Evolutionary conservation across 805 yeast genomes (phyloP).

Genomic region (Kazachstania martiniae): DNA sequence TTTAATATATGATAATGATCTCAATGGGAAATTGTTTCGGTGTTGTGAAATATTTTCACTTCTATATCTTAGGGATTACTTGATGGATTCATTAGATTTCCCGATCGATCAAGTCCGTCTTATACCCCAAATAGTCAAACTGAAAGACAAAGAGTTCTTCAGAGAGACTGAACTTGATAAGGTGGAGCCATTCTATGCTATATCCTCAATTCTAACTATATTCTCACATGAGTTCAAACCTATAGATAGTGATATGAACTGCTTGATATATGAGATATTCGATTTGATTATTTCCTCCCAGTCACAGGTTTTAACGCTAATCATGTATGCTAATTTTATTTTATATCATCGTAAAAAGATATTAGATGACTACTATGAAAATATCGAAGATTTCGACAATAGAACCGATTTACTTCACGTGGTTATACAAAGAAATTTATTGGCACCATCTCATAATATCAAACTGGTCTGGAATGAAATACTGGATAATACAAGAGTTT

Average conservation of each 20-base stretch:
- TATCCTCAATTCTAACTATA: slow-evolving; percentile 69
- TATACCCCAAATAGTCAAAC: slow-evolving; percentile 49
- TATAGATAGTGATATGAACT: not conserved
- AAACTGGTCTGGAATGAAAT: not conserved
- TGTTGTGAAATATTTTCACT: slow-evolving; percentile 49
- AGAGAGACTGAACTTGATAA: slow-evolving; percentile 26
- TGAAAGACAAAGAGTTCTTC: slow-evolving; percentile 37
- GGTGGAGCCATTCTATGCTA: slow-evolving; percentile 52
- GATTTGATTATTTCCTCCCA: slow-evolving; percentile 52
- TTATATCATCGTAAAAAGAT: slow-evolving; percentile 36
- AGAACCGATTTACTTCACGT: slow-evolving; percentile 29
- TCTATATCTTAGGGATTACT: slow-evolving; percentile 67
- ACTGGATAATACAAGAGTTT: no score
- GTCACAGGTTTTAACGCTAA: slow-evolving; percentile 44
- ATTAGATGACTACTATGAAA: slow-evolving; percentile 19
- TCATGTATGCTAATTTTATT: slow-evolving; percentile 51
- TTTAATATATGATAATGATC: slow-evolving; percentile 33
- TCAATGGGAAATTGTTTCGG: slow-evolving; percentile 21
- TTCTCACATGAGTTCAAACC: slow-evolving; percentile 59
- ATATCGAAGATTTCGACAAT: slow-evolving; percentile 21
- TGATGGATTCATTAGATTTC: slow-evolving; percentile 60
- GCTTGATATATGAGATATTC: slow-evolving; percentile 48
- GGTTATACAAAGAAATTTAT: slow-evolving; percentile 32
- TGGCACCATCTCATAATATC: slow-evolving; percentile 4
- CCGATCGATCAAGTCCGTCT: slow-evolving; percentile 55